Base-by-base conservation (phyloP, 192 early-diverging fungal species). In the Coemansia sp. region DNA sequence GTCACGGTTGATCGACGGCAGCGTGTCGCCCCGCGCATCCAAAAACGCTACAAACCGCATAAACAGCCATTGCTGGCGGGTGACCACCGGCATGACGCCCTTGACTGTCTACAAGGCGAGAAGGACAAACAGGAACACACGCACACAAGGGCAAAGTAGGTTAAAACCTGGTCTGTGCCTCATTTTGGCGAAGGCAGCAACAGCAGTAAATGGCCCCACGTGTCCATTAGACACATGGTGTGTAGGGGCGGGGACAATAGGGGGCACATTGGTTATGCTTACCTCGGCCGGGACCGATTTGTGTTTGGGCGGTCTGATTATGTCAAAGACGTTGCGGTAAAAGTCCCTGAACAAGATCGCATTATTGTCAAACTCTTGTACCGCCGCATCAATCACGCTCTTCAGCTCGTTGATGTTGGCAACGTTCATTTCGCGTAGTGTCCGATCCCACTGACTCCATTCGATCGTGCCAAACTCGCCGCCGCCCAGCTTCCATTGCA, bases 401-500 rank as follows among this genome's bases (percentile, higher is more conserved):
- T 40, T 54, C 19, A 76, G 58, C 53, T 39, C 51, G 13, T 13
- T 36, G n/a, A 27, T 26, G 39, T 36, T 46, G 15, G 27, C 19
- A 5, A 45, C 72, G 6, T 42, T 15, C 72, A 76, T 68, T 19
- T 33, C 36, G 21, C 32, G 29, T 22, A 76, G 26, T 17, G 40
- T 49, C 8, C 27, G 19, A 27, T 60, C 50, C 72, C 72, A 76
- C 18, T 46, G 38, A 9, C 41, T 29, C 33, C 43, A 58, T 39
- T 53, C 35, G 4, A 76, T 41, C 1, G 50, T 61, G 25, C 61
- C 72, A 35, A 76, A 48, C 57, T 68, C 60, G 15, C 30, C 29
- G 37, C 53, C 52, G 19, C 47, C 60, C n/a, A 76, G 61, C 65
- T 58, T 63, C 72, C 72, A 76, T 35, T 57, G 33, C 21, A 68